Percentiles rank a stretch among this genome's conserved stretches.
Evolutionary conservation across 768 basidiomycete genomes (phyloP).

Genomic region (Termitomyces heimii): DNA sequence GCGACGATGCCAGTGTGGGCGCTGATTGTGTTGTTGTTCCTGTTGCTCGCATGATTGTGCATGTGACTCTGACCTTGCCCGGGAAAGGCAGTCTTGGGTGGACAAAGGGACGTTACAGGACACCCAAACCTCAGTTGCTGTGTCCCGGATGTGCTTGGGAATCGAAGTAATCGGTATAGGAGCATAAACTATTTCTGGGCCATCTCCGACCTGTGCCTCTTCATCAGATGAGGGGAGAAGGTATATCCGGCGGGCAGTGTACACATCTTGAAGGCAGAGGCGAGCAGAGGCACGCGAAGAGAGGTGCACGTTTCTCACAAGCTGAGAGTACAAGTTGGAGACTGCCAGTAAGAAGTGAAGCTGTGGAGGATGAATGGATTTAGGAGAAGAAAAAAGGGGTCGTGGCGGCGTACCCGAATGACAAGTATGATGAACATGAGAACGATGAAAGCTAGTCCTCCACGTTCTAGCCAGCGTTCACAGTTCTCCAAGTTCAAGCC

Average conservation of each 20-base stretch:
- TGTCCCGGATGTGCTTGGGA: conserved; percentile 43
- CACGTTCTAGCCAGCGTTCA: conserved; percentile 71
- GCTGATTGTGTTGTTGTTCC: conserved; percentile 14
- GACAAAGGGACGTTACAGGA: conserved; percentile 21
- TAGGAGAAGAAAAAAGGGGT: conserved; percentile 4
- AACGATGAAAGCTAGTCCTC: conserved; percentile 51
- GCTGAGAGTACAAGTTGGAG: conserved; percentile 54
- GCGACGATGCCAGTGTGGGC: conserved; percentile 23
- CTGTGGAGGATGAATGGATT: conserved; percentile 25
- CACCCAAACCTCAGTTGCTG: conserved; percentile 68
- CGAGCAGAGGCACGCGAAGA: conserved; percentile 17
- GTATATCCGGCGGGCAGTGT: conserved; percentile 52
- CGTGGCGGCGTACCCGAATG: conserved; percentile 47
- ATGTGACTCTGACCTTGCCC: conserved; percentile 17
- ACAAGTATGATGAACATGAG: conserved; percentile 58
- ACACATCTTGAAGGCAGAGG: conserved; percentile 12
- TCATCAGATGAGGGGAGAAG: conserved; percentile 40
- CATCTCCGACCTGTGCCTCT: conserved; percentile 11
- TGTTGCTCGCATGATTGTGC: conserved; percentile 13
- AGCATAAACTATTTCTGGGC: conserved; percentile 55
- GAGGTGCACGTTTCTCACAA: conserved; percentile 30
- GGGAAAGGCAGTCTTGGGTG: conserved; percentile 9
- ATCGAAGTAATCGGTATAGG: conserved; percentile 56
- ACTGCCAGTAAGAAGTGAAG: conserved; percentile 75
- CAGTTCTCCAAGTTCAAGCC: conserved; percentile 78